These are phyloP conservation scores for Mediolabrus comicus DNA, from an alignment of 108 stramenopile genomes.

Conservation along the genomic window DNA sequence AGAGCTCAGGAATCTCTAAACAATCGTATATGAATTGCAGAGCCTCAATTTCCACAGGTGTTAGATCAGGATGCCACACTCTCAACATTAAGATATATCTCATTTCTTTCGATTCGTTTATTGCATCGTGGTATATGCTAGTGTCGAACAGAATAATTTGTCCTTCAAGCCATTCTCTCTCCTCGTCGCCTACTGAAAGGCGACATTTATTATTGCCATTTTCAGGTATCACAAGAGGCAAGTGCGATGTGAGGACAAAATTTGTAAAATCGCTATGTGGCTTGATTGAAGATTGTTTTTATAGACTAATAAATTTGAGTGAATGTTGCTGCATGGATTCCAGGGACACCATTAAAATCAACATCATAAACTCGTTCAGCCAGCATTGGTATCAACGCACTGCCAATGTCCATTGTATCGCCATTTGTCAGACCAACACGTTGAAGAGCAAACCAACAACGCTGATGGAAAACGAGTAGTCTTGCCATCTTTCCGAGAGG, in stretches of 20 bases:
- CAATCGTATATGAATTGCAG: slow-evolving; percentile 89
- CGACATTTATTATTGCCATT: slow-evolving; percentile 78
- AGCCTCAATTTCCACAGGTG: slow-evolving; percentile 70
- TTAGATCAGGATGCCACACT: slow-evolving; percentile 93
- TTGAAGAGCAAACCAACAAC: too few species aligned
- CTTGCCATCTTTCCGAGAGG: too few species aligned
- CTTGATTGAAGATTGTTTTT: slow-evolving; percentile 42
- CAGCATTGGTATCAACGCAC: too few species aligned
- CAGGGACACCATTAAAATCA: too few species aligned
- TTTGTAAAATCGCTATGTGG: slow-evolving; percentile 84
- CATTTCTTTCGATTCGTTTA: slow-evolving; percentile 80
- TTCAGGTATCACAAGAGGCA: slow-evolving; percentile 83
- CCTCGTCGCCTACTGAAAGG: slow-evolving; percentile 77
- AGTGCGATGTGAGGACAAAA: slow-evolving; percentile 89
- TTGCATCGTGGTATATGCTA: slow-evolving; percentile 85
- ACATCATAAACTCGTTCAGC: too few species aligned
- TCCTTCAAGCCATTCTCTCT: slow-evolving; percentile 84
- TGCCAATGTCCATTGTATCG: too few species aligned
- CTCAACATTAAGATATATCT: slow-evolving; percentile 90
- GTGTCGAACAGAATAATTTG: slow-evolving; percentile 84
- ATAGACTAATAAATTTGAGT: neutral
- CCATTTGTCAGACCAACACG: too few species aligned
- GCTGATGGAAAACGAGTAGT: too few species aligned
- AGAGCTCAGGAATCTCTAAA: slow-evolving; percentile 67
- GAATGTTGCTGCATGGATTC: neutral